Evolutionary conservation across 192 early-diverging fungal genomes (phyloP), one percentile per base, ranked within the genome.

Genomic region (Backusella tarrabulga): DNA sequence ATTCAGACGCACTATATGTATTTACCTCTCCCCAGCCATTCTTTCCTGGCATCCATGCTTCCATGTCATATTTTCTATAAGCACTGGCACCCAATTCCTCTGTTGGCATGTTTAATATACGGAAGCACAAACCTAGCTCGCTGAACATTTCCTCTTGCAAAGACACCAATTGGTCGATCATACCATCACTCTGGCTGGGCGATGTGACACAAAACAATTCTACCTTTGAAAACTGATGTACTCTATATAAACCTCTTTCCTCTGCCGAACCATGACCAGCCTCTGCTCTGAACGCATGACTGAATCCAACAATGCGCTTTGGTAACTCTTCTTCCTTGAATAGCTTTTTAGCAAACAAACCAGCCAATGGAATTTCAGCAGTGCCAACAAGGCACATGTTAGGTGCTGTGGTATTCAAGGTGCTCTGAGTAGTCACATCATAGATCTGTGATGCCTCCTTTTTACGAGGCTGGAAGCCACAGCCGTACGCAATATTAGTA

Each of bases 11-110:
- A 6, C n/a, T 63, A 12, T 29, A 14, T 14, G 12, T n/a, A 54
- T 44, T 79, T 77, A 91, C 89, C 82, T 96, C 94, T 8, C 93
- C 94, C 93, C 93, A 95, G 11, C 78, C 82, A 34, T 90, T 85
- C 67, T 93, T 85, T 11, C 95, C 97, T 6, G 97, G 96, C 95
- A 98, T 97, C 97, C 97, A 98, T 34, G 95, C 95, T 81, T 98
- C 97, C 73, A 98, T 95, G 72, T 98, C 97, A 72, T 92, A 94
- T 63, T 98, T 98, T 36, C 92, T 88, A 82, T 92, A 94, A 0
- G 97, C 96, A 56, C 92, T 94, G 11, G 95, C 95, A 38, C 97
- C 97, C 42, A 98, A 81, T 85, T 98, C 97, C 40, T 94, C 85
- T 0, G 94, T 95, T 15, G 97, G 94, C 97, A 98, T 98, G 77